phyloP scores from a whole-genome alignment of 2,329 filamentous ascomycete species.

The Ophiostoma pallidulum region DNA sequence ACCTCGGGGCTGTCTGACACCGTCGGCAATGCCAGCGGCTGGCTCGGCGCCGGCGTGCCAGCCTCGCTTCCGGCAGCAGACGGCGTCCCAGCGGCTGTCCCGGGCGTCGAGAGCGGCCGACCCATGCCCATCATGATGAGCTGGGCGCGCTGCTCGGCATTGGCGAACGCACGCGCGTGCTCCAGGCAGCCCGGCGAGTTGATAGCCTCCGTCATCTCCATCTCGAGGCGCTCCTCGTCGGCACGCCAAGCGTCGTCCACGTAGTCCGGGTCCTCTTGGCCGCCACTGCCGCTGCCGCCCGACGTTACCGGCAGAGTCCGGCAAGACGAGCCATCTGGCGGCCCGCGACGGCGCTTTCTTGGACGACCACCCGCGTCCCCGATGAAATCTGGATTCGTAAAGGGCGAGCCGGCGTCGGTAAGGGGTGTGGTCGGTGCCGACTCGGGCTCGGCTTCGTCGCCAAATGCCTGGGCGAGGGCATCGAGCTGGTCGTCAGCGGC shows the following conservation, averaged over 20 bases:
- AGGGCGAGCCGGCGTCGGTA: constrained; percentile 5
- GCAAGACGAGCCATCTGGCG: constrained; percentile 15
- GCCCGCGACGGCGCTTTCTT: constrained; percentile 9
- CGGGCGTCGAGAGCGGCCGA: not conserved
- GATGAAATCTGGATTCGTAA: not conserved
- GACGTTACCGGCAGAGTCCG: constrained; percentile 14
- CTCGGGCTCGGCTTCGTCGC: constrained; percentile 29
- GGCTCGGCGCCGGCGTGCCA: not conserved
- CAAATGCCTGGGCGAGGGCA: constrained; percentile 35
- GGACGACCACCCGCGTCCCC: constrained; percentile 2
- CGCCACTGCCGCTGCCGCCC: not conserved
- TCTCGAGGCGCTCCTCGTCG: constrained; percentile 56
- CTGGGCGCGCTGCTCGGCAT: constrained; percentile 43
- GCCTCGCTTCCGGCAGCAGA: not conserved
- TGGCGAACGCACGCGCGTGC: constrained; percentile 49
- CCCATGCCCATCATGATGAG: constrained; percentile 15
- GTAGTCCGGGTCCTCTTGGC: constrained; percentile 35
- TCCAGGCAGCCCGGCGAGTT: constrained; percentile 47
- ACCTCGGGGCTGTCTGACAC: constrained; percentile 56
- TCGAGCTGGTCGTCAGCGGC: constrained; percentile 27
- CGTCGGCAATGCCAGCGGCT: not conserved
- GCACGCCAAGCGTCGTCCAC: constrained; percentile 54
- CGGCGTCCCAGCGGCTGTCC: not conserved
- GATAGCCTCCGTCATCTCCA: constrained; percentile 62
- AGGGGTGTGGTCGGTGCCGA: constrained; percentile 8